A percentile compares a stretch with the other conserved stretches of the same genome.
Evolutionary conservation across 805 yeast species (phyloP).

Genomic region (Ogataea nitratoaversa): DNA sequence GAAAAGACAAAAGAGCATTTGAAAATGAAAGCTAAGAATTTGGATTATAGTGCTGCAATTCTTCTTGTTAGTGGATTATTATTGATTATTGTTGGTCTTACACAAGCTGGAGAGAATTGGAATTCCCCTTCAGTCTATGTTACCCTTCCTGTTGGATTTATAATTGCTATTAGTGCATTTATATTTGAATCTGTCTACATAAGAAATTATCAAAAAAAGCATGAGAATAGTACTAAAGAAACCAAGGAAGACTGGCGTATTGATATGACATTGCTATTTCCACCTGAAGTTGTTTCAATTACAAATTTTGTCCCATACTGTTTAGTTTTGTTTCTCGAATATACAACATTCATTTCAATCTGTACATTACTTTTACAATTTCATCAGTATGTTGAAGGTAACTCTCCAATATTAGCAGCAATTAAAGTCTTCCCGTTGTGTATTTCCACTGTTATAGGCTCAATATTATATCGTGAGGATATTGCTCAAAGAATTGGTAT

Average conservation of each 20-base stretch:
- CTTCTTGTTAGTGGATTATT: slow-evolving; percentile 33
- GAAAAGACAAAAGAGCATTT: slow-evolving; percentile 24
- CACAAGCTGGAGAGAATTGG: slow-evolving; percentile 44
- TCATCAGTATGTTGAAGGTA: slow-evolving; percentile 26
- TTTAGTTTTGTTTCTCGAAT: slow-evolving; percentile 6
- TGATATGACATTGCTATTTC: too few species aligned
- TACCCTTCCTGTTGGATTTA: slow-evolving; percentile 36
- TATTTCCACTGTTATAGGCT: slow-evolving; percentile 28
- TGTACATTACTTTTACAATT: slow-evolving; percentile 11
- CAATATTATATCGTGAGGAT: slow-evolving; percentile 18
- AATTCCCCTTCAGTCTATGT: slow-evolving; percentile 32
- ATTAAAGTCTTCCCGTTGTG: slow-evolving; percentile 33
- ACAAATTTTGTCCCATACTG: slow-evolving; percentile 18
- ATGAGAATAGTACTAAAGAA: background rate
- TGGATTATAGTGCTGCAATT: too few species aligned
- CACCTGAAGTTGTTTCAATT: too few species aligned
- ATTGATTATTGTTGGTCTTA: slow-evolving; percentile 39
- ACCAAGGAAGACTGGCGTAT: too few species aligned
- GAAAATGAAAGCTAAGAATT: too few species aligned
- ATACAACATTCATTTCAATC: slow-evolving; percentile 6
- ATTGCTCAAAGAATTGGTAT: slow-evolving; percentile 19
- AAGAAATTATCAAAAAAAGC: slow-evolving; percentile 7
- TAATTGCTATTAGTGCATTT: too few species aligned
- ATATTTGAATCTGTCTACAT: slow-evolving; percentile 31
- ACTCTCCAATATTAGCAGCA: slow-evolving; percentile 33